These are phyloP conservation scores for Incumbomyces lentus DNA, from an alignment of 2,329 filamentous ascomycete species.

Conservation along the genomic window DNA sequence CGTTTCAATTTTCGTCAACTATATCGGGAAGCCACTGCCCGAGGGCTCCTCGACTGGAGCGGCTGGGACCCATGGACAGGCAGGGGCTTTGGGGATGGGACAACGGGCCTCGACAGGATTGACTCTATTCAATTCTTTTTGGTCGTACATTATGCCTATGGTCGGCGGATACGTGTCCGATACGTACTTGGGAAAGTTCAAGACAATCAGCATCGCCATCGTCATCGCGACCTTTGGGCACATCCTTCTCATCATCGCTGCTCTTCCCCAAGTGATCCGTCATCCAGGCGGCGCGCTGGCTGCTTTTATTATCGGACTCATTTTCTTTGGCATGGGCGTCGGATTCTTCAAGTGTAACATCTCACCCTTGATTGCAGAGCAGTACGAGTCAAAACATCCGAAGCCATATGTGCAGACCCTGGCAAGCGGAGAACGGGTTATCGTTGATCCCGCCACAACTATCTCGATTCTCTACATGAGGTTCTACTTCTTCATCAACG, in stretches of 20 bases:
- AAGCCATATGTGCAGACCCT: constrained; percentile 45
- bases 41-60: constrained; percentile 43
- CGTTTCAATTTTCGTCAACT: constrained; percentile 43
- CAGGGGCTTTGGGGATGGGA: constrained; percentile 50
- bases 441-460: constrained; percentile 59
- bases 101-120: constrained; percentile 45
- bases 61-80: constrained; percentile 39
- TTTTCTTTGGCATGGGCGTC: constrained; percentile 64
- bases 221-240: constrained; percentile 56
- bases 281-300: constrained; percentile 48
- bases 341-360: constrained; percentile 78
- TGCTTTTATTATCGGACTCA: constrained; percentile 52
- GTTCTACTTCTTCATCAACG: constrained; percentile 62
- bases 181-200: constrained; percentile 58
- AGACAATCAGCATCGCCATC: constrained; percentile 58
- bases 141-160: constrained; percentile 51
- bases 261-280: constrained; percentile 53
- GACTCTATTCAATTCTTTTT: constrained; percentile 50
- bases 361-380: constrained; percentile 59
- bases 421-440: constrained; percentile 53
- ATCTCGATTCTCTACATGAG: constrained; percentile 57
- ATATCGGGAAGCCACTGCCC: constrained; percentile 48
- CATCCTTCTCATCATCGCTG: constrained; percentile 54
- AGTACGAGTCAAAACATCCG: constrained; percentile 42
- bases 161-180: constrained; percentile 54